phyloP scores from a whole-genome alignment of 2,329 filamentous ascomycete species.

The Nigrograna mackinnonii region DNA sequence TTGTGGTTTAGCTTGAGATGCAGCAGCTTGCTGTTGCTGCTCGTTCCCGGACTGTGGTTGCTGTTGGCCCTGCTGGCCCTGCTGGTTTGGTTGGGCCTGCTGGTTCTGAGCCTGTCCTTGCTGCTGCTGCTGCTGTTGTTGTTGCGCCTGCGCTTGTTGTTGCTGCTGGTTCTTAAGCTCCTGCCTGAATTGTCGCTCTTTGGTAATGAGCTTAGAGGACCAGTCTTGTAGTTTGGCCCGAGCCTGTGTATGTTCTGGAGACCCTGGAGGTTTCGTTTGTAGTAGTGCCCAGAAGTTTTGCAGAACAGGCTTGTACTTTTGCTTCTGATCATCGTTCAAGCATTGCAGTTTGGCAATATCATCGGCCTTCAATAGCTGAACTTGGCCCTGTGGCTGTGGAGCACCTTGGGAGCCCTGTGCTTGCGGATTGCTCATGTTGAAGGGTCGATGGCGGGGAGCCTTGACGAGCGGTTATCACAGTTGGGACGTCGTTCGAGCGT shows the following conservation, averaged over 20 bases:
- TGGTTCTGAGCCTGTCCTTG: slow-evolving; percentile 22
- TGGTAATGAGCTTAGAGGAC: slow-evolving; percentile 56
- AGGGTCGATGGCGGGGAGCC: too few species aligned
- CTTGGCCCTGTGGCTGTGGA: slow-evolving; percentile 16
- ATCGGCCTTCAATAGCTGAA: slow-evolving; percentile 34
- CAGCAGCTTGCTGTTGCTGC: slow-evolving; percentile 34
- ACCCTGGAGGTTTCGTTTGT: slow-evolving; percentile 52
- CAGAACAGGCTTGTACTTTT: slow-evolving; percentile 58
- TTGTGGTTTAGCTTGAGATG: slow-evolving; percentile 6
- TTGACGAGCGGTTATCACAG: too few species aligned
- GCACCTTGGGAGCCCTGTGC: slow-evolving; percentile 26
- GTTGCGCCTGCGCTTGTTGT: slow-evolving; percentile 22
- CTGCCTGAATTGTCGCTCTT: slow-evolving; percentile 46
- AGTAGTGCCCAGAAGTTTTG: slow-evolving; percentile 58
- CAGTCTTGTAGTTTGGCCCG: slow-evolving; percentile 56
- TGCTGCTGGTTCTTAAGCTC: slow-evolving; percentile 32
- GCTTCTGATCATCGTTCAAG: slow-evolving; percentile 58
- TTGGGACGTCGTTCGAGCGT: too few species aligned
- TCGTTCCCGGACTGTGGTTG: slow-evolving; percentile 23
- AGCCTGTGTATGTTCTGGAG: slow-evolving; percentile 53
- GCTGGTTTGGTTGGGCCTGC: slow-evolving; percentile 20
- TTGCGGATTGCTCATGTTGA: slow-evolving; percentile 38
- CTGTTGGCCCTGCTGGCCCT: slow-evolving; percentile 18
- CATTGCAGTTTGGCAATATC: slow-evolving; percentile 38
- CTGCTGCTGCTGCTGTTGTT: slow-evolving; percentile 16